A percentile compares a stretch with the other conserved stretches of the same genome.
phyloP scores from a whole-genome alignment of 2,329 filamentous ascomycete genomes.

The Cladosporium sp. region DNA sequence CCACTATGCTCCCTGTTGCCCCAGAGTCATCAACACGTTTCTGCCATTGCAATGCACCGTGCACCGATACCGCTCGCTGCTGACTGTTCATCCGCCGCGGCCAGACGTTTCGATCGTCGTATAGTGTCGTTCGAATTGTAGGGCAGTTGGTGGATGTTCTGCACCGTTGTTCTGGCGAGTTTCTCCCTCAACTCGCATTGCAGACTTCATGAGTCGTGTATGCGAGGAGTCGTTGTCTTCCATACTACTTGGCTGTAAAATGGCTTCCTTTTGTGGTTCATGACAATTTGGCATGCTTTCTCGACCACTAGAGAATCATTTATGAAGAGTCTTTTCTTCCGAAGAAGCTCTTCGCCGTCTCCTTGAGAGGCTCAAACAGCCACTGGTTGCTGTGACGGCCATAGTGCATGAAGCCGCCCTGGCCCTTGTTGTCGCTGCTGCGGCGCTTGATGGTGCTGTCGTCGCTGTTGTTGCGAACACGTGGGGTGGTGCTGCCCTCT shows the following conservation, averaged over 20 bases:
- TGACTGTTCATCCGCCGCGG: neutral
- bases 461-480: neutral
- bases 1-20: conserved; percentile 11
- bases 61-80: conserved; percentile 11
- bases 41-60: neutral
- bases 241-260: neutral
- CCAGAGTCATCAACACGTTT: neutral
- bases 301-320: neutral
- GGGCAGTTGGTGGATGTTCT: neutral
- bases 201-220: neutral
- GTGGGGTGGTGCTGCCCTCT: conserved; percentile 1
- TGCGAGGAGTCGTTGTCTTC: neutral
- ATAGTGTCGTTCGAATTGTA: neutral
- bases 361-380: conserved; percentile 50
- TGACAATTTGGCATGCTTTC: neutral
- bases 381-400: conserved; percentile 54
- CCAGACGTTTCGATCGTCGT: conserved; percentile 12
- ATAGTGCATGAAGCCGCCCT: conserved; percentile 36
- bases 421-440: conserved; percentile 15
- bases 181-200: neutral
- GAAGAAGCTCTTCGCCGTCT: conserved; percentile 41
- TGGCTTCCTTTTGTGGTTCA: neutral
- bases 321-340: conserved; percentile 21
- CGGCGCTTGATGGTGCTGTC: conserved; percentile 15
- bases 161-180: neutral